Conservation (phyloP, 1,139 yeast genomes). For the Geotrichum klebahnii region DNA sequence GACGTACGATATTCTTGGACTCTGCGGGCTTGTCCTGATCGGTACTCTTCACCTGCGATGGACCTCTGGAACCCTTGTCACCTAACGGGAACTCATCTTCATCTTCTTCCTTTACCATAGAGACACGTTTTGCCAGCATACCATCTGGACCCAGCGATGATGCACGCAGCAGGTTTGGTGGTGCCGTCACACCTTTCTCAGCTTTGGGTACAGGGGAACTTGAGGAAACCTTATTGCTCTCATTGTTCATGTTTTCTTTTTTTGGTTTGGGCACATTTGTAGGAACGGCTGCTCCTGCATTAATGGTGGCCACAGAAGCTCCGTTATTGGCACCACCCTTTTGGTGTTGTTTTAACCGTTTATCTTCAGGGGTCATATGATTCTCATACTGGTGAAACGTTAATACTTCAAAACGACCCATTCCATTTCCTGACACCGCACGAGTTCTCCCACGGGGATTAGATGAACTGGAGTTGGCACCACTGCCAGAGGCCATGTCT, state of each 20-base stretch:
- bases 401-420: constrained; percentile 22
- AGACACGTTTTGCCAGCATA: constrained; percentile 9
- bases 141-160: neutral
- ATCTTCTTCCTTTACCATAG: constrained; percentile 20
- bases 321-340: constrained; percentile 3
- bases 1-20: neutral
- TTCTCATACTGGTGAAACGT: constrained; percentile 23
- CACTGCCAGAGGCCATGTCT: neutral
- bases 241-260: neutral
- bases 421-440: constrained; percentile 13
- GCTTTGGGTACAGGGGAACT: neutral
- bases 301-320: neutral
- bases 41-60: neutral
- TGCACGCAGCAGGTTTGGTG: neutral
- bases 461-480: neutral
- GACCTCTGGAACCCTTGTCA: neutral
- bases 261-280: neutral
- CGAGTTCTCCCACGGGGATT: constrained; percentile 2
- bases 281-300: neutral
- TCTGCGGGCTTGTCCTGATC: neutral
- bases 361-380: constrained; percentile 18
- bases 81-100: constrained; percentile 10
- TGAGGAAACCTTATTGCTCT: neutral
- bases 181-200: constrained; percentile 1
- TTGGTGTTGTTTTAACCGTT: constrained; percentile 15